Evolutionary conservation across 2,329 filamentous ascomycete genomes (phyloP).

Genomic region (Diaporthe batatas): DNA sequence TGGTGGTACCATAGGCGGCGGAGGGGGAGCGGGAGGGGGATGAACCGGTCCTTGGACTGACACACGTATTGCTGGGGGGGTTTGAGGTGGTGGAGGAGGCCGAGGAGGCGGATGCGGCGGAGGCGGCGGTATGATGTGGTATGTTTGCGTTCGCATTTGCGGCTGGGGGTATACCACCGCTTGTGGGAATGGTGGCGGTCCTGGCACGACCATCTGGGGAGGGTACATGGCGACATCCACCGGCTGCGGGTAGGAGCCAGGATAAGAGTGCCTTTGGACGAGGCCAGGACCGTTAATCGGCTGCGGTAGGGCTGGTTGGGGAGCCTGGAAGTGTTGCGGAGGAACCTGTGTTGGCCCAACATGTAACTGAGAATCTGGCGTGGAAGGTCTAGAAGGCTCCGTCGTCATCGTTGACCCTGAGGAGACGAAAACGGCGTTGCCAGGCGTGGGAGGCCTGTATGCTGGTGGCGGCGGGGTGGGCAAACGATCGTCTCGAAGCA

Average conservation of each 20-base stretch:
- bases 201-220: conserved; percentile 15
- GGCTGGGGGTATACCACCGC: conserved; percentile 19
- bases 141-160: conserved; percentile 1
- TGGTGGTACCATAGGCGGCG: neutral
- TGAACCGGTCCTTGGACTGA: neutral
- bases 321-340: neutral
- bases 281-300: neutral
- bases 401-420: neutral
- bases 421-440: neutral
- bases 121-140: conserved; percentile 16
- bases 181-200: conserved; percentile 12
- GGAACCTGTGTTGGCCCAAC: conserved; percentile 5
- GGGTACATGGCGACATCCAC: neutral
- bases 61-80: neutral
- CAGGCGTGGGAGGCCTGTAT: conserved; percentile 29
- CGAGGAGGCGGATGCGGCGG: neutral
- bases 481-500: conserved; percentile 13
- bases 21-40: neutral
- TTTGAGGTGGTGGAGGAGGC: conserved; percentile 11
- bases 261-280: neutral
- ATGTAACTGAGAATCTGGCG: neutral
- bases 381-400: conserved; percentile 3
- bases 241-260: neutral
- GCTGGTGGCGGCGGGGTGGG: conserved; percentile 22
- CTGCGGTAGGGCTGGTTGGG: neutral